phyloP scores from a whole-genome alignment of 2,329 filamentous ascomycete genomes.

The Biscogniauxia marginata region DNA sequence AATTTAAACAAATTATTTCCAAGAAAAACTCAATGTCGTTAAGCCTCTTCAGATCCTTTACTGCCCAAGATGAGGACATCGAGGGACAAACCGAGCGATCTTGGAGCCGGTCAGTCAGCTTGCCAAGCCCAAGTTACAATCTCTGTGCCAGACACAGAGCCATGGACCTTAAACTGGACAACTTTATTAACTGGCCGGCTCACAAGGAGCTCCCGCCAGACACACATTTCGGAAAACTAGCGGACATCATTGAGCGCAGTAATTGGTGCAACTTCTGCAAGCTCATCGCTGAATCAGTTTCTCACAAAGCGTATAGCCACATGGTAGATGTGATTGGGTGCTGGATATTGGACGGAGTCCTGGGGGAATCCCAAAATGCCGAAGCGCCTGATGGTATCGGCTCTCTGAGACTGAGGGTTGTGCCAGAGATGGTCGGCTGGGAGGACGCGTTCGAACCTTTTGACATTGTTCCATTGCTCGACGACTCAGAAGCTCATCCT shows the following conservation, averaged over 20 bases:
- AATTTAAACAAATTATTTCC: neutral
- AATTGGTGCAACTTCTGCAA: constrained; percentile 5
- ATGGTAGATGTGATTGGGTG: constrained; percentile 4
- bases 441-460: constrained; percentile 6
- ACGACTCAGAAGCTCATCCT: neutral
- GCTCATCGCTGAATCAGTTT: constrained; percentile 2
- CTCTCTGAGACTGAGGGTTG: constrained; percentile 1
- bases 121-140: constrained; percentile 1
- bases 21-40: neutral
- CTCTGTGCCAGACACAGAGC: constrained; percentile 7
- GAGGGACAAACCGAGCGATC: neutral
- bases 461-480: constrained; percentile 1
- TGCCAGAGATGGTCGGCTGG: constrained; percentile 5
- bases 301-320: neutral
- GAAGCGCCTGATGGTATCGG: neutral
- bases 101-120: neutral
- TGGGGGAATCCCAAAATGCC: neutral
- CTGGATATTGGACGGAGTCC: constrained; percentile 4
- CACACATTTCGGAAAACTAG: constrained; percentile 7
- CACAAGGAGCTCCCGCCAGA: neutral
- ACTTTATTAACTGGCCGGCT: constrained; percentile 2
- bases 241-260: constrained; percentile 1
- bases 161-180: neutral
- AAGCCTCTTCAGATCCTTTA: neutral
- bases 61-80: neutral